A percentile compares a stretch with the other conserved stretches of the same genome.
phyloP scores from a whole-genome alignment of 1,284 basidiomycete species.

The Bothia castanella region DNA sequence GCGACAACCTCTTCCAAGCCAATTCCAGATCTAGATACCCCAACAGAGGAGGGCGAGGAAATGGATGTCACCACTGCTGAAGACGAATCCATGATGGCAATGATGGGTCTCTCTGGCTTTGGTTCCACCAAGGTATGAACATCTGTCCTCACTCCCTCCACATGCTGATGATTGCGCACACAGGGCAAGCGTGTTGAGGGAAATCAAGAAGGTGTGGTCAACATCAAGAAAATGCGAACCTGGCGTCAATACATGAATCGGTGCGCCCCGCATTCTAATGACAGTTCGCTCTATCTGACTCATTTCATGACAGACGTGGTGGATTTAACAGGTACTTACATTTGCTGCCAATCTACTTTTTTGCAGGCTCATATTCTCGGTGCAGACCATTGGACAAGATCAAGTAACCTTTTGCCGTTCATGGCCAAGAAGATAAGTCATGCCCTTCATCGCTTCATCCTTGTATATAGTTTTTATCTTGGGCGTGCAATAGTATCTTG shows the following conservation, averaged over 20 bases:
- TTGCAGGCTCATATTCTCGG: constrained; percentile 14
- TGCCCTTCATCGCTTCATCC: constrained; percentile 11
- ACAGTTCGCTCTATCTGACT: constrained; percentile 9
- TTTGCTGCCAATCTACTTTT: constrained; percentile 3
- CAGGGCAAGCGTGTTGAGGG: constrained; percentile 78
- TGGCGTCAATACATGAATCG: constrained; percentile 98
- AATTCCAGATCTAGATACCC: constrained; percentile 41
- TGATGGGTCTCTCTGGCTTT: constrained; percentile 90
- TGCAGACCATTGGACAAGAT: constrained; percentile 67
- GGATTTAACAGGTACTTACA: constrained; percentile 81
- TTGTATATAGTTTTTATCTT: constrained; percentile 14
- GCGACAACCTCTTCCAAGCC: constrained; percentile 27
- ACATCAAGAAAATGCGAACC: constrained; percentile 86
- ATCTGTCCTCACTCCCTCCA: neutral
- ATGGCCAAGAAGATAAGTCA: constrained; percentile 22
- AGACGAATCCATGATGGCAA: constrained; percentile 80
- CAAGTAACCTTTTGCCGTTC: constrained; percentile 38
- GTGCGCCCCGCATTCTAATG: constrained; percentile 36
- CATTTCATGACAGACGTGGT: constrained; percentile 56
- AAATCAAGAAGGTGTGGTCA: constrained; percentile 73
- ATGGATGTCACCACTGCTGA: constrained; percentile 68
- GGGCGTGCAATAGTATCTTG: constrained; percentile 3
- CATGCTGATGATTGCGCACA: constrained; percentile 3
- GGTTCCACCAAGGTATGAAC: constrained; percentile 79
- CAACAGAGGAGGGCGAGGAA: constrained; percentile 57